Evolutionary conservation across 306 rosid species (phyloP), one percentile per base, ranked within the genome.

Genomic region (Ormosia emarginata): DNA sequence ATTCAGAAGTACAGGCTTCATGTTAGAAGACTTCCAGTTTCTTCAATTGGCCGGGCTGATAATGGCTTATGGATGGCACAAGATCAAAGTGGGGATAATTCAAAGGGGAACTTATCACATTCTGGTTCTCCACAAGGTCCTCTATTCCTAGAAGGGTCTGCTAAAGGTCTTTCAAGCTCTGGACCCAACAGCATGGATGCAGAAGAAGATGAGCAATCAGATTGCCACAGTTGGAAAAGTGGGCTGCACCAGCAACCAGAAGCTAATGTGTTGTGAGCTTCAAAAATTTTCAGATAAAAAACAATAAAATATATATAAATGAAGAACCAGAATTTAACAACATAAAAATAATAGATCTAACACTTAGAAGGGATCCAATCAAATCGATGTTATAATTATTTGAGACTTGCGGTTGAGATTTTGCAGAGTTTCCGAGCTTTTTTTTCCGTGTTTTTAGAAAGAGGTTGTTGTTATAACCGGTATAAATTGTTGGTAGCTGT

Each of bases 1-100:
- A 13, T 76, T 74, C 97, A 95, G 97, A 95, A 95, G 80, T 95
- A 95, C 80, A 90, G 98, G 71, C 92, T 95, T 80, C 97, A 93
- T 85, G 88, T 92, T 33, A 83, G 92, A 82, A 93, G 88, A 85
- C 75, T 80, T 33, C 87, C 94, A 1, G 50, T 75, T 79, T 92
- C 90, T 47, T 69, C 88, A 10, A 71, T 74, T 69, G 84, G 50
- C 0, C 57, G 74, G 7, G 85, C 69, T 72, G 77, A 66, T 68
- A 80, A 80, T 79, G 88, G 80, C 41, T 43, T 75, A 11, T 87
- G 90, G 91, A 79, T 85, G 88, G 1, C 18, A 8, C 86, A 84
- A 75, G 91, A 85, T 77, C 75, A 88, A 63, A 56, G 73, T 47
- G 89, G 82, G 79, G 92, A 91, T n/a, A 47, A 68, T 67, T 79